Base-by-base conservation (phyloP, 768 basidiomycete genomes). In the Lactarius indigo region DNA sequence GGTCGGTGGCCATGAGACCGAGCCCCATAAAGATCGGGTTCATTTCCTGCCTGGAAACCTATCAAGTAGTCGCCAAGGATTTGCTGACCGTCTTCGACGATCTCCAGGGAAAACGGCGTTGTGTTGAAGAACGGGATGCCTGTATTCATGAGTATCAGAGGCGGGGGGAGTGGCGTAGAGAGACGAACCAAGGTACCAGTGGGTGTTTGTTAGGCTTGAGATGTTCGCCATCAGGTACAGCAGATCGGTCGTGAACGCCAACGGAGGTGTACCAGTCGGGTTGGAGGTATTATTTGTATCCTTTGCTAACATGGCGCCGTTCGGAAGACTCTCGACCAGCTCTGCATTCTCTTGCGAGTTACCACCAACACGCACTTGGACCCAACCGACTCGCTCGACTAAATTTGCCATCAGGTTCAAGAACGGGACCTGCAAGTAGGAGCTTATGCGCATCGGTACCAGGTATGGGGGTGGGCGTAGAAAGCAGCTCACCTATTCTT, bases 361-460 rank as follows among this genome's bases (percentile, higher is more conserved):
- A 41, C 91, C 91, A 37, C 92, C 91, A 0, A 93, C 80, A 57
- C 91, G 85, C 20, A 92, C 75, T 15, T 82, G 76, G 13, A 90
- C 84, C 1, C 76, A 72, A 2, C 91, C 90, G 1, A 84, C 83
- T 28, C 92, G 82, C 70, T 85, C 80, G 50, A 79, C 79, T 12
- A 94, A 77, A 68, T 90, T 89, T 10, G 85, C 80, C 81, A 94
- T 84, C 28, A 92, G 80, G 73, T 94, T 94, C 17, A 93, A 82
- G 78, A 93, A 91, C 0, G 87, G 81, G 50, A 88, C 82, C 59
- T 83, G 80, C 20, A 87, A 71, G 31, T 79, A 77, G 3, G 85
- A 77, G 55, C 86, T 87, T 42, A 28, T 30, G 39, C 13, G 20
- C 1, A 42, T 37, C 23, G 15, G 31, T 2, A 37, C 30, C 3